Conservation (phyloP, 2,329 filamentous ascomycete species). For the Fusarium kyushuense region DNA sequence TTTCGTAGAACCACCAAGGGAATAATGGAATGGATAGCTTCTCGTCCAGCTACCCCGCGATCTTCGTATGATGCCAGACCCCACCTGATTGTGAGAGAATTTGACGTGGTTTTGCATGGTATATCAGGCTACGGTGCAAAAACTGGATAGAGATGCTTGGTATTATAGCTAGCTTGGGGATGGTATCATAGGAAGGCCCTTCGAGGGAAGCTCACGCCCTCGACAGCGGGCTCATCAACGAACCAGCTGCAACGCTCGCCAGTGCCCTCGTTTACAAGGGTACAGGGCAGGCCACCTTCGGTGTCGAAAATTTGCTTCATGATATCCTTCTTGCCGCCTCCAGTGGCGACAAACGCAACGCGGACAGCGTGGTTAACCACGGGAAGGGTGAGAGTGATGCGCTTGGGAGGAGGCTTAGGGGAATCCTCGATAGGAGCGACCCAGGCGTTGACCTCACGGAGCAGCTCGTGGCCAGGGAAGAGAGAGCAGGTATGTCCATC, state of each 20-base stretch:
- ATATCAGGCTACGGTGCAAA: conserved; percentile 22
- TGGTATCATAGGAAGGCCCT: conserved; percentile 68
- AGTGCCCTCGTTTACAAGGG: conserved; percentile 85
- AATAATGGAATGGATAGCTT: conserved; percentile 18
- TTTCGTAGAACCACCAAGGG: conserved; percentile 2
- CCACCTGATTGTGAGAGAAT: conserved; percentile 21
- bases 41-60: conserved; percentile 35
- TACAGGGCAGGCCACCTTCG: conserved; percentile 82
- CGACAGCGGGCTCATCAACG: conserved; percentile 85
- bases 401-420: conserved; percentile 90
- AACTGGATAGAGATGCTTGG: conserved; percentile 19
- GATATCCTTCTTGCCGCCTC: conserved; percentile 88
- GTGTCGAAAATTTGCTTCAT: conserved; percentile 92
- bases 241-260: conserved; percentile 96
- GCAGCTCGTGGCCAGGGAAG: conserved; percentile 88
- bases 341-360: conserved; percentile 92
- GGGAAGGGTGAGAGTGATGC: conserved; percentile 92
- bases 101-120: conserved; percentile 18
- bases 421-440: conserved; percentile 92
- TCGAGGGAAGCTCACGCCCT: conserved; percentile 85
- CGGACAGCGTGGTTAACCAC: conserved; percentile 88
- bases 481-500: conserved; percentile 98
- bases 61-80: conserved; percentile 30
- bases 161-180: conserved; percentile 23
- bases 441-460: conserved; percentile 91